Percentiles rank a stretch among this genome's conserved stretches.
phyloP scores from a whole-genome alignment of 176 grass and related monocot genomes.

The Rhynchospora breviuscula region DNA sequence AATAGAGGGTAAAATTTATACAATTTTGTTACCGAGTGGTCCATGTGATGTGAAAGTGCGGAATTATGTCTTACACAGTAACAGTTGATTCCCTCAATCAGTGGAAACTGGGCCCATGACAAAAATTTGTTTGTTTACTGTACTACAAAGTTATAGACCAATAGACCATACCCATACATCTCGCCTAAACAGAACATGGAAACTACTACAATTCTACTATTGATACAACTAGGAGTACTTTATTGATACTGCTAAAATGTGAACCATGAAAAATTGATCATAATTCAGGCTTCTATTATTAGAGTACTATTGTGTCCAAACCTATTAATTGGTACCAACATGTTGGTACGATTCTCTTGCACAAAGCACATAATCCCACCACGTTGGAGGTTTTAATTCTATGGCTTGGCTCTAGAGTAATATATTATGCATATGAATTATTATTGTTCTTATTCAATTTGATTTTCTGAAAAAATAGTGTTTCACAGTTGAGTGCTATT shows the following conservation, averaged over 20 bases:
- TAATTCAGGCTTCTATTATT: background rate
- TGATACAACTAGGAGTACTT: background rate
- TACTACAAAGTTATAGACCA: background rate
- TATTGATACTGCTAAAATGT: background rate
- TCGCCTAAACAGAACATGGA: background rate
- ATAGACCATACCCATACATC: background rate
- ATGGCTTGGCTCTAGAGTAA: background rate
- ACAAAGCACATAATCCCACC: background rate
- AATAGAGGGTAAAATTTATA: background rate
- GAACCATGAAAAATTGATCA: background rate
- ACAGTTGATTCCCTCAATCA: constrained; percentile 6
- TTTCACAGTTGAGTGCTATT: background rate
- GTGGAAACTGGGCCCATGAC: background rate
- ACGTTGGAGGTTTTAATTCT: background rate
- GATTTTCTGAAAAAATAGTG: background rate
- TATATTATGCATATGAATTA: background rate
- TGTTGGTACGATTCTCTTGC: background rate
- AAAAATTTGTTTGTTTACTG: background rate
- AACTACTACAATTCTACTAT: background rate
- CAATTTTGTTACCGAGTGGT: background rate
- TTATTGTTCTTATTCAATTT: background rate
- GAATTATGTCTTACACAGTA: background rate
- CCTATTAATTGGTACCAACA: background rate
- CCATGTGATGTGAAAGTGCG: background rate
- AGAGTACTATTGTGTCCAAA: background rate